Conservation (phyloP, 2,329 filamentous ascomycete species). For the Epichloe amarillans region DNA sequence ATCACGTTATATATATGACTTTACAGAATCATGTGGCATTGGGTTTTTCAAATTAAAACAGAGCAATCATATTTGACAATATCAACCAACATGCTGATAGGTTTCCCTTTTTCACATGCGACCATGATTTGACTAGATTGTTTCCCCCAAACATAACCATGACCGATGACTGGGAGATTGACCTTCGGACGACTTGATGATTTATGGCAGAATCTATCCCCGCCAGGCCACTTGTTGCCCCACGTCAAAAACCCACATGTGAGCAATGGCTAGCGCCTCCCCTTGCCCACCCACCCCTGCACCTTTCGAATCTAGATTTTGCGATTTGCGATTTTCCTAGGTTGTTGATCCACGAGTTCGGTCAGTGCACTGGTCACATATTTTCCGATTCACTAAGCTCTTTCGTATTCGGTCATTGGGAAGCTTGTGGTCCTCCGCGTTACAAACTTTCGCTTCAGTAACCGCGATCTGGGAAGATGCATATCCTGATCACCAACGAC, state of each 20-base stretch:
- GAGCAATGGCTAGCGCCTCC: neutral
- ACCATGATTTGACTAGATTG: too few relatives aligned
- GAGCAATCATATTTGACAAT: neutral
- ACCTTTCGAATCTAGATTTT: neutral
- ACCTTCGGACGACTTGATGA: too few relatives aligned
- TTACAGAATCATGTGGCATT: conserved; percentile 5
- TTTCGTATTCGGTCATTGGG: neutral
- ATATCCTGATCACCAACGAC: conserved; percentile 61
- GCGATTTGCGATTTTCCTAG: neutral
- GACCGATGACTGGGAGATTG: too few relatives aligned
- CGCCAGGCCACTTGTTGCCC: neutral
- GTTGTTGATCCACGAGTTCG: neutral
- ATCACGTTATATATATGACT: conserved; percentile 5
- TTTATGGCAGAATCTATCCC: neutral
- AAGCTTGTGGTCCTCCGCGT: neutral
- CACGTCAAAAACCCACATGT: neutral
- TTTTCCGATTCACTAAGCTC: neutral
- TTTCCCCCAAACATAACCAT: too few relatives aligned
- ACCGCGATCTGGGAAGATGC: conserved; percentile 30
- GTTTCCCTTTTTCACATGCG: too few relatives aligned
- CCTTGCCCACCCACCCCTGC: neutral
- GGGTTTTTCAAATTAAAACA: neutral
- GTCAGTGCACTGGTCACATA: neutral
- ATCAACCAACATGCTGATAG: too few relatives aligned
- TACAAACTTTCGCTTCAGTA: neutral